phyloP scores from a whole-genome alignment of 1,139 yeast species.

The Magnusiomyces ingens region DNA sequence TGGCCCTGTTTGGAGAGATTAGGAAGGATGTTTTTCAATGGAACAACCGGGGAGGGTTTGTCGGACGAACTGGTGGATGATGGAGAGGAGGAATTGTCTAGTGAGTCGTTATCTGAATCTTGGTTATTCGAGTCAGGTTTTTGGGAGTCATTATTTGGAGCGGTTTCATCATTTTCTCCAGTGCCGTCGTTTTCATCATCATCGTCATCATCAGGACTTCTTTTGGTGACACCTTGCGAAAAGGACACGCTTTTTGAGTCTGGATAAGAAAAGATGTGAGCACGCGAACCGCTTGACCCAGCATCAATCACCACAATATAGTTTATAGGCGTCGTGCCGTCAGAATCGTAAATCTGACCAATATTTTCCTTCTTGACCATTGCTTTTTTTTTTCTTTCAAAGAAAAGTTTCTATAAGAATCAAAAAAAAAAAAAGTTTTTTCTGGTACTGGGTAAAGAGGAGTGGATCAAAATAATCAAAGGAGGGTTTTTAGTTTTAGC shows the following conservation, averaged over 20 bases:
- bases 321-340: slow-evolving; percentile 48
- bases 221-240: slow-evolving; percentile 8
- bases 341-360: slow-evolving; percentile 19
- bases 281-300: slow-evolving; percentile 94
- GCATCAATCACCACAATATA: slow-evolving; percentile 92
- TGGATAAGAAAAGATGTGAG: slow-evolving; percentile 64
- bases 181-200: slow-evolving; percentile 22
- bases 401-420: background rate
- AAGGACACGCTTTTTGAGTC: slow-evolving; percentile 29
- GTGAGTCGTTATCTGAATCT: slow-evolving; percentile 12
- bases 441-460: too few species aligned
- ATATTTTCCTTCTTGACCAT: slow-evolving; percentile 6
- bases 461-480: too few species aligned
- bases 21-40: slow-evolving; percentile 25
- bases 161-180: slow-evolving; percentile 22
- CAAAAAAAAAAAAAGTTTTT: background rate
- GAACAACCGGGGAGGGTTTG: slow-evolving; percentile 5
- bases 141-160: slow-evolving; percentile 17
- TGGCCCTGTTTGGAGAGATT: slow-evolving; percentile 43
- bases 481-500: too few species aligned
- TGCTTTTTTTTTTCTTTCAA: too few species aligned
- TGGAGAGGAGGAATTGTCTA: too few species aligned
- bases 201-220: slow-evolving; percentile 14
- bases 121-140: slow-evolving; percentile 12
- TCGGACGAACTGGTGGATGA: slow-evolving; percentile 10